These are phyloP conservation scores for Phyllostachys edulis DNA, from an alignment of 176 grass and related monocot genomes.

Conservation along the genomic window DNA sequence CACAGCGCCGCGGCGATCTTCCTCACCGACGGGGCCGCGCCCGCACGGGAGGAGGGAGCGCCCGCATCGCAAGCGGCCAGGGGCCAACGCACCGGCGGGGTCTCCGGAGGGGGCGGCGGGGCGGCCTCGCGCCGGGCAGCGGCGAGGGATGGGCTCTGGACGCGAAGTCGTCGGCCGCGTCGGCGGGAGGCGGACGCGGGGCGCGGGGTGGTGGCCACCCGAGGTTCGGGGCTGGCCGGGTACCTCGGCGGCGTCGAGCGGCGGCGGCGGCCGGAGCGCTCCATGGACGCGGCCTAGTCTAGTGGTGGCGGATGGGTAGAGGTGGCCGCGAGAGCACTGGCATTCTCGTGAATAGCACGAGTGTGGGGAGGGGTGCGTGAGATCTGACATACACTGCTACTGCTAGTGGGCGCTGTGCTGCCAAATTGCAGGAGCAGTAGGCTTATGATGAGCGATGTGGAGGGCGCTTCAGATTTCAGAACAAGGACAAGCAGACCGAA, in stretches of 20 bases:
- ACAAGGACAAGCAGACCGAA: not conserved
- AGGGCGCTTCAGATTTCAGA: not conserved
- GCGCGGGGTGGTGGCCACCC: not conserved
- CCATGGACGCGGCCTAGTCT: conserved; percentile 3
- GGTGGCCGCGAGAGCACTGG: conserved; percentile 11
- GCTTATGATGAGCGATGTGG: not conserved
- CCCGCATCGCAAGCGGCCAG: conserved; percentile 15
- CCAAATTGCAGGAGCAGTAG: not conserved
- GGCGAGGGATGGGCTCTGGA: conserved; percentile 33
- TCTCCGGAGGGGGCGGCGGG: conserved; percentile 7
- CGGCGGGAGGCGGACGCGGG: conserved; percentile 7
- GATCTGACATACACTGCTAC: conserved; percentile 19
- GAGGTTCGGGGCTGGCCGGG: conserved; percentile 1
- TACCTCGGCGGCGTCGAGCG: not conserved
- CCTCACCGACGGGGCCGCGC: conserved; percentile 38
- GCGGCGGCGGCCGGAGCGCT: not conserved
- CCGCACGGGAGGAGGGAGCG: not conserved
- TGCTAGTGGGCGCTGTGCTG: not conserved
- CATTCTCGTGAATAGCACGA: not conserved
- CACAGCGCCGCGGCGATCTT: conserved; percentile 53
- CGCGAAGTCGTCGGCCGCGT: conserved; percentile 11
- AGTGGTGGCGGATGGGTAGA: not conserved
- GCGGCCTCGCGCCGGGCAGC: conserved; percentile 16
- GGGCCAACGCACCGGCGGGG: not conserved
- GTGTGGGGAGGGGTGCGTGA: not conserved